Base-by-base conservation (phyloP, 306 rosid genomes). In the Calophaca sinica region DNA sequence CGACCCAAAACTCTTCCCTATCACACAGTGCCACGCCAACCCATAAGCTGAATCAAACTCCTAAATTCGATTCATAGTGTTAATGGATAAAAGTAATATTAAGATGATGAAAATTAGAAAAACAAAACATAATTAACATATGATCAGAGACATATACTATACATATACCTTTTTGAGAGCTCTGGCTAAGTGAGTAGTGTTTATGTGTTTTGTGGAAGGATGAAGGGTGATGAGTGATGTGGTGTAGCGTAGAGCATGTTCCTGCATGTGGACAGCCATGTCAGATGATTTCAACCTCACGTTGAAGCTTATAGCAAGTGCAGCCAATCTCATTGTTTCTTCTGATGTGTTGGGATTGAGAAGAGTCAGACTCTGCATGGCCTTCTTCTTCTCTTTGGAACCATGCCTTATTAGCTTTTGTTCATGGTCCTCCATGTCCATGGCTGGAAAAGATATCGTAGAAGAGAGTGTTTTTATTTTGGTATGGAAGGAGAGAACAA, bases 1-100 rank as follows among this genome's bases (percentile, higher is more conserved):
- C 13, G 94, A 89, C 52, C 94, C 94, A n/a, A 89, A 89, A 77
- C 91, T 89, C 88, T 10, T 84, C 66, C 94, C 94, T 38, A 79
- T 80, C 72, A 89, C 91, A 5, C 91, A 89, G 84, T 89, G 94
- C 94, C 94, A 89, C 15, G 89, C 91, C 2, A 79, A 76, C 72
- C 91, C 91, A 64, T 86, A 85, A 53, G 55, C 68, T 36, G 66
- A 53, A 74, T 89, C 94, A 82, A 87, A 87, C 72, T 85, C 91
- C 91, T 82, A 15, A 35, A n/a, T 61, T 35, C 1, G 0, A n/a
- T n/a, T 14, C 28, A 13, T 51, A 14, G 26, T 33, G 7, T 44
- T 7, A 3, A n/a, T n/a, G n/a, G n/a, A n/a, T 7, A 42, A 7
- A 7, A 42, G 2, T 42, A 42, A 42, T 42, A 42, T 42, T 20